These are phyloP conservation scores for Epichloe sibirici DNA, from an alignment of 2,329 filamentous ascomycete genomes.

Conservation along the genomic window DNA sequence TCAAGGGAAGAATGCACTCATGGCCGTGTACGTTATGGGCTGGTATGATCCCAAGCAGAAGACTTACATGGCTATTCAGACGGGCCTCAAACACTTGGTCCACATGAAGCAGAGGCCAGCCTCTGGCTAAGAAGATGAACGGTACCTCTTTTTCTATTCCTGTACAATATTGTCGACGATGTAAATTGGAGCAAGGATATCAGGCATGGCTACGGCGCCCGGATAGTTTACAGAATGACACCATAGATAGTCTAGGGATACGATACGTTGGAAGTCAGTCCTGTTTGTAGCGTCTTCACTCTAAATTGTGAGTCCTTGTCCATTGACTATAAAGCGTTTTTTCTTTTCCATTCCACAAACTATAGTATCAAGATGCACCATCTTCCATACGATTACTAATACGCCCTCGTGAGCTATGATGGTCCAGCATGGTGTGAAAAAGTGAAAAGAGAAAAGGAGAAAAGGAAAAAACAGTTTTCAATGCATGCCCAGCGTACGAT, in stretches of 20 bases:
- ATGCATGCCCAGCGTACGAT: neutral
- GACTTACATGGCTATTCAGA: slow-evolving; percentile 28
- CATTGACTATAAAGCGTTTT: neutral
- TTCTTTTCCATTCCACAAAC: neutral
- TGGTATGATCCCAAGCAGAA: slow-evolving; percentile 46
- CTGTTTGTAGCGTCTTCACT: neutral
- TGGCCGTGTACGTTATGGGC: slow-evolving; percentile 38
- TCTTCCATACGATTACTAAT: neutral
- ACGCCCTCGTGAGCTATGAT: neutral
- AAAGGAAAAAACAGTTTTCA: neutral
- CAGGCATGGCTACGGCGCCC: slow-evolving; percentile 8
- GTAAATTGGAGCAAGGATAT: neutral
- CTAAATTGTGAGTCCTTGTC: neutral
- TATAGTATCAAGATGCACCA: neutral
- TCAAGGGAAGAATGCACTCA: slow-evolving; percentile 29
- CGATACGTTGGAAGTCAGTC: neutral
- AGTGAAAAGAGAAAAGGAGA: neutral
- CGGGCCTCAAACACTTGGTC: slow-evolving; percentile 31
- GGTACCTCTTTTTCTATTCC: neutral
- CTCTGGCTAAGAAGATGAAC: slow-evolving; percentile 12
- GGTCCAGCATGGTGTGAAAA: neutral
- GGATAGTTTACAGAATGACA: slow-evolving; percentile 13
- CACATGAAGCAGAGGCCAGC: slow-evolving; percentile 27
- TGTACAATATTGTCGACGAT: neutral
- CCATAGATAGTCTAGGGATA: slow-evolving; percentile 10